Conservation (phyloP, 345 rosid species). For the Hibiscus mutabilis region DNA sequence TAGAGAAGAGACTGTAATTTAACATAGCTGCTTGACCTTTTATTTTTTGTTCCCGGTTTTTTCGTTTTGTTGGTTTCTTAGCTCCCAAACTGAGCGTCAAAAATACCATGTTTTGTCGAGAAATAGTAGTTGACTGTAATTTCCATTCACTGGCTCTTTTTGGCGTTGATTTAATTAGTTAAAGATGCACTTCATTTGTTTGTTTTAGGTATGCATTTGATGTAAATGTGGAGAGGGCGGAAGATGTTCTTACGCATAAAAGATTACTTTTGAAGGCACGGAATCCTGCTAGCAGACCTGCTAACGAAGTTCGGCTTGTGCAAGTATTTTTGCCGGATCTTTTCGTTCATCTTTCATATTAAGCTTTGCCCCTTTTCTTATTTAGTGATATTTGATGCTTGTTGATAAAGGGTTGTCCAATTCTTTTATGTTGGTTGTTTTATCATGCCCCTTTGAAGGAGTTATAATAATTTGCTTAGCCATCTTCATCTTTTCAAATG, state of each 20-base stretch:
- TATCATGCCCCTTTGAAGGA: background rate
- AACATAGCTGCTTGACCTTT: background rate
- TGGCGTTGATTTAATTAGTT: background rate
- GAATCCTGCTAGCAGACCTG: slow-evolving; percentile 45
- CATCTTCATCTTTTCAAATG: slow-evolving; percentile 1
- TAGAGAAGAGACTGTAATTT: background rate
- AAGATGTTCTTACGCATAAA: slow-evolving; percentile 63
- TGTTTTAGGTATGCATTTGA: slow-evolving; percentile 50
- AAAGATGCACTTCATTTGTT: background rate
- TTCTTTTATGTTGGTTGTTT: background rate
- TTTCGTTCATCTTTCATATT: background rate
- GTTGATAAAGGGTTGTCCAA: background rate
- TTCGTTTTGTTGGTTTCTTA: background rate
- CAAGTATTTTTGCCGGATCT: slow-evolving; percentile 28
- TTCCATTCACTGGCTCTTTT: background rate
- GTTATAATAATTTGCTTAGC: background rate
- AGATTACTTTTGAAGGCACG: slow-evolving; percentile 44
- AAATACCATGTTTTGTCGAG: background rate
- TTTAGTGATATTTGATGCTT: slow-evolving; percentile 3
- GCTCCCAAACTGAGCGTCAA: background rate
- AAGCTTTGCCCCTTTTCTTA: background rate
- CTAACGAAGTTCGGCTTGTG: slow-evolving; percentile 52
- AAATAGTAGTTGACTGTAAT: background rate
- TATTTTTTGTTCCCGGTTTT: background rate
- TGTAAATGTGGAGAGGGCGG: slow-evolving; percentile 53